These are phyloP conservation scores for Circinella umbellata DNA, from an alignment of 371 early-diverging fungal species.

Conservation along the genomic window DNA sequence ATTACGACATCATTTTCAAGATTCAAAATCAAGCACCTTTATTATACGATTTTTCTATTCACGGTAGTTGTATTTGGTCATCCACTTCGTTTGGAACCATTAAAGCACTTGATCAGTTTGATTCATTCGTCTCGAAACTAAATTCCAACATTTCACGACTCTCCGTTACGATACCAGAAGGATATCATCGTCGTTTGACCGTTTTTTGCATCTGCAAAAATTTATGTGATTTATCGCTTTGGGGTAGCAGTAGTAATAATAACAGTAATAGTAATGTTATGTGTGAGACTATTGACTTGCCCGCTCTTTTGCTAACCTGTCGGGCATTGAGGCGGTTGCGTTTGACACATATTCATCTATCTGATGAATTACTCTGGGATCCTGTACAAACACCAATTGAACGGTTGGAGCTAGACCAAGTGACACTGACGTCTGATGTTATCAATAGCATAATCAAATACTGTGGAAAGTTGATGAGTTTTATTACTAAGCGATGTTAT, in stretches of 20 bases:
- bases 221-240: background rate
- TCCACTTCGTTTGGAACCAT: background rate
- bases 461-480: background rate
- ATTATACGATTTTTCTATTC: background rate
- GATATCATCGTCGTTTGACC: background rate
- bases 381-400: background rate
- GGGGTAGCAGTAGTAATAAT: background rate
- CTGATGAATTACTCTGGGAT: background rate
- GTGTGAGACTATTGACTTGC: background rate
- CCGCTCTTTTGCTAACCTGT: background rate
- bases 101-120: background rate
- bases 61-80: background rate
- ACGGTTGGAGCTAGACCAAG: slow-evolving; percentile 1
- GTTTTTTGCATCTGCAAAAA: background rate
- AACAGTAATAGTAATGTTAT: background rate
- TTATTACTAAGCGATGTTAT: background rate
- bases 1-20: background rate
- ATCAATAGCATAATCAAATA: background rate
- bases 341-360: background rate
- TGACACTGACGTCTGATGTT: background rate
- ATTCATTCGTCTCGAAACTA: background rate
- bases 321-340: background rate
- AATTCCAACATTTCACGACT: background rate
- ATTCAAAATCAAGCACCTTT: background rate
- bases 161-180: background rate